A percentile compares a stretch with the other conserved stretches of the same genome.
Conservation (phyloP, 169 alveolate genomes). For the Cryptosporidium bovis region DNA sequence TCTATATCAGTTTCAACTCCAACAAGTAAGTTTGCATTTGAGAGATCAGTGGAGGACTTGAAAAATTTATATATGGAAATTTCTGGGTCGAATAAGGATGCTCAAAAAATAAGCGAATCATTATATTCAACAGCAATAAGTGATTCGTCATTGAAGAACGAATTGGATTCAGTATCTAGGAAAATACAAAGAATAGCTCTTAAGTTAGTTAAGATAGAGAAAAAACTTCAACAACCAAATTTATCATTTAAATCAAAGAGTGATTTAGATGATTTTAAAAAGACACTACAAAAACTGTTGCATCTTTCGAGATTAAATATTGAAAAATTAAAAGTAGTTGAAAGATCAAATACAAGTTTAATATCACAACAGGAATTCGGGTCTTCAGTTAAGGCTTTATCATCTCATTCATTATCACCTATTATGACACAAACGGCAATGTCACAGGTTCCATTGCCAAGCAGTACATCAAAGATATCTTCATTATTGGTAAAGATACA, state of each 20-base stretch:
- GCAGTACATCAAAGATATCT: constrained; percentile 30
- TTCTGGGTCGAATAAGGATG: constrained; percentile 20
- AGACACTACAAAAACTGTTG: constrained; percentile 5
- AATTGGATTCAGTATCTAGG: constrained; percentile 18
- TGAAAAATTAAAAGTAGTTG: constrained; percentile 11
- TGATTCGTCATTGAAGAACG: constrained; percentile 51
- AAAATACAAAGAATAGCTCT: constrained; percentile 20
- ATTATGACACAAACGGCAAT: constrained; percentile 27
- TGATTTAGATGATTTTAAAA: constrained; percentile 46
- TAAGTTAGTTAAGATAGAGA: constrained; percentile 14
- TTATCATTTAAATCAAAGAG: constrained; percentile 20
- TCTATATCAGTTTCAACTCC: neutral
- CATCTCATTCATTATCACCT: constrained; percentile 59
- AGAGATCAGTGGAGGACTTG: constrained; percentile 12
- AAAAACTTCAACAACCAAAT: constrained; percentile 57
- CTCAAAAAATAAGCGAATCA: neutral
- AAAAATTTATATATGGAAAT: constrained; percentile 28
- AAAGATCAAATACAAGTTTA: constrained; percentile 1
- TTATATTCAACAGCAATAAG: constrained; percentile 14
- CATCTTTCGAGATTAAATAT: constrained; percentile 2
- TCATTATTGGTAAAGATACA: constrained; percentile 42
- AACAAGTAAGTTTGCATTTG: constrained; percentile 29
- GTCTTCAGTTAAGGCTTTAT: neutral
- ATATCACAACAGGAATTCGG: neutral
- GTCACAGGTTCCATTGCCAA: constrained; percentile 44